Percentiles rank a stretch among this genome's conserved stretches.
Evolutionary conservation across 805 yeast species (phyloP).

Genomic region (Kodamaea fukazawae): DNA sequence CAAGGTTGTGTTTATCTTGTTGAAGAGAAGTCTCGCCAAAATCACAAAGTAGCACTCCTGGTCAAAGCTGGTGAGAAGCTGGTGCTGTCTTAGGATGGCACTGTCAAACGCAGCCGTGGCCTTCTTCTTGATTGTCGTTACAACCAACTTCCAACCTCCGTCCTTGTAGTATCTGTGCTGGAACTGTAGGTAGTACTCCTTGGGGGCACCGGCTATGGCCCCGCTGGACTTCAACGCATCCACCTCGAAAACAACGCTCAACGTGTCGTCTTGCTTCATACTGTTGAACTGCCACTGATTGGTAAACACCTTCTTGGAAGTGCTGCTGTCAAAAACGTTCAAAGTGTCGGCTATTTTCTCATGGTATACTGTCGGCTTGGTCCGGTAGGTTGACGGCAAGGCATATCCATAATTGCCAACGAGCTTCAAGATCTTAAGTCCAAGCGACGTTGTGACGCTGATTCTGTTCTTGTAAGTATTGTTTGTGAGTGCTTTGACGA

Average conservation of each 20-base stretch:
- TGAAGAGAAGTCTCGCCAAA: constrained; percentile 28
- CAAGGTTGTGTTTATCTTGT: constrained; percentile 31
- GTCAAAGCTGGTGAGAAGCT: constrained; percentile 30
- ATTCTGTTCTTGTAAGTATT: constrained; percentile 6
- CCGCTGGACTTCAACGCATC: constrained; percentile 25
- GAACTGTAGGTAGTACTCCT: constrained; percentile 32
- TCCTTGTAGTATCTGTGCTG: constrained; percentile 29
- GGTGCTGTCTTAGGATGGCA: constrained; percentile 24
- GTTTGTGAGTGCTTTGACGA: not conserved
- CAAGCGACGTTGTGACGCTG: constrained; percentile 29
- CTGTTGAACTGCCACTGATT: constrained; percentile 35
- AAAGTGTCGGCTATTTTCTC: constrained; percentile 34
- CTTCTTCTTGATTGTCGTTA: constrained; percentile 28
- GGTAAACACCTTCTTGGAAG: constrained; percentile 33
- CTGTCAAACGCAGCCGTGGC: constrained; percentile 27
- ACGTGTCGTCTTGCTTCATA: constrained; percentile 20
- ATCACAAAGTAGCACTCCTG: constrained; percentile 29
- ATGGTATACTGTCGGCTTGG: constrained; percentile 19
- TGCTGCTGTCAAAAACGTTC: constrained; percentile 30
- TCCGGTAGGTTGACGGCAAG: constrained; percentile 31
- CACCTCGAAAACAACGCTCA: constrained; percentile 33
- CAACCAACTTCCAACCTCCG: constrained; percentile 23
- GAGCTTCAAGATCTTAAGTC: constrained; percentile 31
- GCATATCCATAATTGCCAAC: constrained; percentile 30
- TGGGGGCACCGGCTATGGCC: constrained; percentile 15